Conservation (phyloP, 2,329 filamentous ascomycete genomes). For the Penicillium verrucosum region DNA sequence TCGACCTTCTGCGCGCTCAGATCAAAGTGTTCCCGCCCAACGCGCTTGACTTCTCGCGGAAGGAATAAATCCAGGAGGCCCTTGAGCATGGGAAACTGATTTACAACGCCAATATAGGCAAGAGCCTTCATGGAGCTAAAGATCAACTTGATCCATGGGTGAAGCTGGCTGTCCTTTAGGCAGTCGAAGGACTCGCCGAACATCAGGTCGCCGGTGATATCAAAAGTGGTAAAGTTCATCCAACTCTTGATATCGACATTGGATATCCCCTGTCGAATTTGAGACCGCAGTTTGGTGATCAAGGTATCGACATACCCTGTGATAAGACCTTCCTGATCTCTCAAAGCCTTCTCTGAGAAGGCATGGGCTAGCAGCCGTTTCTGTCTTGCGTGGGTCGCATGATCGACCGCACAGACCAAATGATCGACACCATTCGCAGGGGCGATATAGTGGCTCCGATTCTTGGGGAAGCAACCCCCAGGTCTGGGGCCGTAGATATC, state of each 20-base stretch:
- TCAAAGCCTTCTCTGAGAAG: conserved; percentile 15
- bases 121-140: conserved; percentile 28
- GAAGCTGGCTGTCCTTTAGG: conserved; percentile 35
- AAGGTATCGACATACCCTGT: conserved; percentile 26
- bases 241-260: conserved; percentile 30
- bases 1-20: conserved; percentile 21
- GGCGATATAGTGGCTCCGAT: conserved; percentile 17
- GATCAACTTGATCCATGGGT: conserved; percentile 43
- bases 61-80: conserved; percentile 11
- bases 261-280: not conserved
- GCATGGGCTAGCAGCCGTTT: conserved; percentile 2
- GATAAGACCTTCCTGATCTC: conserved; percentile 30
- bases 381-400: conserved; percentile 20
- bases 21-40: conserved; percentile 21
- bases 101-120: conserved; percentile 12
- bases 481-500: conserved; percentile 33
- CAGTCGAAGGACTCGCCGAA: conserved; percentile 43
- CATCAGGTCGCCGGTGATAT: conserved; percentile 40
- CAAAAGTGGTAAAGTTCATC: conserved; percentile 39
- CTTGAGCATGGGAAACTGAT: conserved; percentile 20
- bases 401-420: conserved; percentile 18
- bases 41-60: conserved; percentile 9
- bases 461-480: conserved; percentile 23
- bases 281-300: conserved; percentile 19
- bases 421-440: conserved; percentile 39